Percentiles rank a stretch among this genome's conserved stretches.
Evolutionary conservation across 2,329 filamentous ascomycete species (phyloP).

Genomic region (Claviceps monticola): DNA sequence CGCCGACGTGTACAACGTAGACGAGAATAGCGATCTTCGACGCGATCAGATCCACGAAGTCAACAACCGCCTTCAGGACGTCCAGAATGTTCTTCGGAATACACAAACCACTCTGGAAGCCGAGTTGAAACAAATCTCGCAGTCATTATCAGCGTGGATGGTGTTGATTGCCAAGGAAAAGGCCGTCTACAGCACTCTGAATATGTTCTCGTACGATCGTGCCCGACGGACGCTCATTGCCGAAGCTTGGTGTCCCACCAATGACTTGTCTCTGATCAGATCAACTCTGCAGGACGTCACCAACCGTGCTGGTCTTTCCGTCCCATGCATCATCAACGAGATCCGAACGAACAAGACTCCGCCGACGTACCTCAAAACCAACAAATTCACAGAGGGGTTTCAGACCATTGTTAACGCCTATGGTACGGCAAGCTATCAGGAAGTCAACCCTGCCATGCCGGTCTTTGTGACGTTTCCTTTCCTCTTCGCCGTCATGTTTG

Average conservation of each 20-base stretch:
- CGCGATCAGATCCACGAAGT: conserved; percentile 96
- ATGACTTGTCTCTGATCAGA: conserved; percentile 77
- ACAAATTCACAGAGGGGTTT: conserved; percentile 96
- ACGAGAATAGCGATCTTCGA: conserved; percentile 91
- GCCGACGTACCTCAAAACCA: conserved; percentile 93
- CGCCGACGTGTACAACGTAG: conserved; percentile 89
- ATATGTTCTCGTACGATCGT: conserved; percentile 92
- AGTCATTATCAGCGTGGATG: conserved; percentile 92
- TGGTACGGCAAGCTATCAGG: conserved; percentile 90
- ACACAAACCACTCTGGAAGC: conserved; percentile 89
- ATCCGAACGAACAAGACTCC: conserved; percentile 95
- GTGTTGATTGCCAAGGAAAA: conserved; percentile 97
- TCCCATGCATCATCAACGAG: conserved; percentile 96
- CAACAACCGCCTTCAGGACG: conserved; percentile 81
- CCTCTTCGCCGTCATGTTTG: conserved; percentile 99
- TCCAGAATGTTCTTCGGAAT: conserved; percentile 84
- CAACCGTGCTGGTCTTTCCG: conserved; percentile 86
- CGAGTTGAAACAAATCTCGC: conserved; percentile 85
- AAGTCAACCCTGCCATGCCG: conserved; percentile 90
- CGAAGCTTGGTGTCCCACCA: conserved; percentile 93
- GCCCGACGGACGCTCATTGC: conserved; percentile 92
- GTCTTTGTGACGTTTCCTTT: conserved; percentile 99
- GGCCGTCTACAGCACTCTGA: conserved; percentile 88
- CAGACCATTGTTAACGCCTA: conserved; percentile 99
- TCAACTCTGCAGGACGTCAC: conserved; percentile 93